phyloP scores from a whole-genome alignment of 495 filamentous ascomycete species.

The Xylaria sp. region DNA sequence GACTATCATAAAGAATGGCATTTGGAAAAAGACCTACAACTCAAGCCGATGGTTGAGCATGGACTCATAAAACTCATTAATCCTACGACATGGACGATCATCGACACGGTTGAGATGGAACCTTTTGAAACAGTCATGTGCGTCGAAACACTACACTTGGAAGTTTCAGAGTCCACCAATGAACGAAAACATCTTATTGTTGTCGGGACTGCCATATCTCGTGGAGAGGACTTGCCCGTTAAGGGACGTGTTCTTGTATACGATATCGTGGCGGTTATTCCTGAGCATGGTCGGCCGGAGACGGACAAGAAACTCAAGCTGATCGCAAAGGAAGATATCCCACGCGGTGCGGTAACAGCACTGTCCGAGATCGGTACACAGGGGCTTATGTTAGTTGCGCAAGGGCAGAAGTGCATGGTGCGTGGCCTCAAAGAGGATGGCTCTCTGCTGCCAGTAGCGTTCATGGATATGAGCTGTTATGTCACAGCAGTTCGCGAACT shows the following conservation, averaged over 20 bases:
- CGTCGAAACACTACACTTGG: conserved; percentile 82
- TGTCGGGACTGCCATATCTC: conserved; percentile 82
- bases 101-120: conserved; percentile 76
- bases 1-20: conserved; percentile 82
- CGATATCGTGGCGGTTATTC: conserved; percentile 88
- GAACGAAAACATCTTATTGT: conserved; percentile 80
- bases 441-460: conserved; percentile 88
- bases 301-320: conserved; percentile 85
- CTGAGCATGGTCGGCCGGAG: conserved; percentile 83
- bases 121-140: conserved; percentile 78
- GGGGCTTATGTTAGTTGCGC: conserved; percentile 87
- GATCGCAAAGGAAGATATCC: conserved; percentile 83
- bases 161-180: conserved; percentile 88
- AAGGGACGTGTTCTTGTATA: conserved; percentile 90
- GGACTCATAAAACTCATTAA: conserved; percentile 76
- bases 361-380: conserved; percentile 88
- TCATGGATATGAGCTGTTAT: conserved; percentile 97
- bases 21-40: conserved; percentile 65
- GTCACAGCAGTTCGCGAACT: conserved; percentile 83
- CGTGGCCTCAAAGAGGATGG: conserved; percentile 94
- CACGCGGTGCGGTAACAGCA: conserved; percentile 89
- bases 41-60: conserved; percentile 72
- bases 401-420: conserved; percentile 98
- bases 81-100: conserved; percentile 74
- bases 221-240: conserved; percentile 87